Conservation (phyloP, 1,284 basidiomycete genomes). For the Hemileia vastatrix region DNA sequence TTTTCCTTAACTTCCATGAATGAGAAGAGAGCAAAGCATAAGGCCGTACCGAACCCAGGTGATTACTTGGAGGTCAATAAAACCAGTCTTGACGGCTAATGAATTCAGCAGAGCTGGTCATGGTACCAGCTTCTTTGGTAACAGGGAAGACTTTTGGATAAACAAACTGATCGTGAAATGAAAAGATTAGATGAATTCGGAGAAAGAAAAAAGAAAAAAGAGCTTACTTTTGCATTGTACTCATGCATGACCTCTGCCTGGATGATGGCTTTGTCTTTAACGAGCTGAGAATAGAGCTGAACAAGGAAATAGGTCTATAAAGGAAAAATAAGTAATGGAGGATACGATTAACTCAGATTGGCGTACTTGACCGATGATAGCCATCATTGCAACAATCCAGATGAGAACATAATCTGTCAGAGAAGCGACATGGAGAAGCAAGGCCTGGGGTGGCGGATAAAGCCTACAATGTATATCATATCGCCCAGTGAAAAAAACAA, state of each 20-base stretch:
- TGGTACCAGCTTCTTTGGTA: constrained; percentile 64
- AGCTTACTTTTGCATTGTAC: constrained; percentile 61
- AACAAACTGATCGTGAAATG: constrained; percentile 58
- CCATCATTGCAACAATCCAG: constrained; percentile 54
- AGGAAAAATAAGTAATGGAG: constrained; percentile 16
- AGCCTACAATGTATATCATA: constrained; percentile 44
- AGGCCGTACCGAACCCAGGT: too few relatives aligned
- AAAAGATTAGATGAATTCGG: background rate
- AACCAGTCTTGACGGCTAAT: constrained; percentile 44
- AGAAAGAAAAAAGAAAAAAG: constrained; percentile 39
- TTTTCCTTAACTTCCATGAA: too few relatives aligned
- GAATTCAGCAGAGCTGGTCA: constrained; percentile 71
- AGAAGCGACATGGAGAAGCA: constrained; percentile 61
- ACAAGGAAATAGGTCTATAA: constrained; percentile 52
- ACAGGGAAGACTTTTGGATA: constrained; percentile 65
- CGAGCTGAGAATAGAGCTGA: constrained; percentile 54
- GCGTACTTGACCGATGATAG: constrained; percentile 56
- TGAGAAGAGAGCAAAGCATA: too few relatives aligned
- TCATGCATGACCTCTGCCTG: constrained; percentile 72
- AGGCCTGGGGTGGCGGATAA: constrained; percentile 63
- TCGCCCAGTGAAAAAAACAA: background rate
- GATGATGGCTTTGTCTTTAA: constrained; percentile 66
- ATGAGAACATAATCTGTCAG: constrained; percentile 65
- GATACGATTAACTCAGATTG: constrained; percentile 18
- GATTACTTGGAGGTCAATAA: too few relatives aligned